Evolutionary conservation across 257 asterid species (phyloP), one percentile per base, ranked within the genome.

Genomic region (Echites panduratus): DNA sequence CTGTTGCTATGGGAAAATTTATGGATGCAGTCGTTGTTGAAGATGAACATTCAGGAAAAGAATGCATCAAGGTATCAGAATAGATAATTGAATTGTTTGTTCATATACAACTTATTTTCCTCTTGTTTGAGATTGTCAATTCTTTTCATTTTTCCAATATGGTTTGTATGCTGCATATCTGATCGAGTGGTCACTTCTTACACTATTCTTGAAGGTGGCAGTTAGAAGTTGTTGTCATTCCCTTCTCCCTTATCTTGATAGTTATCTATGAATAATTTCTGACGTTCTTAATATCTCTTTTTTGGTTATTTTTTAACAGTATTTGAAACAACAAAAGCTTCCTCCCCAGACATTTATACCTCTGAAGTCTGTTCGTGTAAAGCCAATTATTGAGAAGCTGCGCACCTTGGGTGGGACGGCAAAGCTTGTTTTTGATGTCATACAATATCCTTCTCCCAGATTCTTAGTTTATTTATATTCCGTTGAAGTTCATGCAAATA

Each of bases 21-120:
- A 95, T 95, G 99, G 99, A 95, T 80, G 99, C 99, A 57, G 96
- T 95, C 22, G 98, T 95, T 29, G 98, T 95, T 77, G 98, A 90
- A 75, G 95, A 92, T 82, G 99, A 95, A 79, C 82, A 95, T 49
- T 89, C 96, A 1, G 99, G 98, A 76, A 95, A 95, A 79, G 98
- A 95, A 77, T 95, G 99, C 76, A 95, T 95, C 83, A 92, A 95
- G 99, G 99, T 95, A 71, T 40, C 38, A 61, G 13, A 14, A 22
- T 32, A 27, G 24, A 61, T 78, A 79, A 68, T 76, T 76, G 81
- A 70, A 63, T 74, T 41, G 6, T 29, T 2, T 27, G 0, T 59
- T 41, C 27, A 43, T 50, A 26, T 47, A 29, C 57, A 41, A 71
- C 26, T 26, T 40, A 3, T 71, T 57, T 12, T 73, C 38, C 50